Conservation (phyloP, 305 asterid genomes). For the Solanum chacoense region DNA sequence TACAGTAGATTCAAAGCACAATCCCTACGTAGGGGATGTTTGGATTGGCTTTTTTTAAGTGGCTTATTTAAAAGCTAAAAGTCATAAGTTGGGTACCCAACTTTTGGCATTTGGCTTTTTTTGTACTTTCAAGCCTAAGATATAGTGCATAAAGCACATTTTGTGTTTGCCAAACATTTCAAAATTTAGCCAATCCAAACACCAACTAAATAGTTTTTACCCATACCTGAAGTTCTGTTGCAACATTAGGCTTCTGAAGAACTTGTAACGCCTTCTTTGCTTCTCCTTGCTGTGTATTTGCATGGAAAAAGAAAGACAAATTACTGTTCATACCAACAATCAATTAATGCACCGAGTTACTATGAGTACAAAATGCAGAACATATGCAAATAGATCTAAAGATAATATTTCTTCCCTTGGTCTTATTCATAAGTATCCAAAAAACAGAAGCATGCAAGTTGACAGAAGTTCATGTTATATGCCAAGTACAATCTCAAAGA, state of each 20-base stretch:
- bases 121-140: not conserved
- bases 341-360: not conserved
- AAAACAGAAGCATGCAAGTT: not conserved
- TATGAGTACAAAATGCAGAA: not conserved
- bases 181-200: not conserved
- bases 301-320: conserved; percentile 6
- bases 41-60: not conserved
- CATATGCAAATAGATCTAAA: not conserved
- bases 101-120: not conserved
- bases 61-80: not conserved
- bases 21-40: not conserved
- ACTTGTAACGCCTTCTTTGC: conserved; percentile 92
- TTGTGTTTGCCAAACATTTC: not conserved
- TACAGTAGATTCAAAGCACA: not conserved
- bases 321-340: not conserved
- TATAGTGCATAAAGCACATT: not conserved
- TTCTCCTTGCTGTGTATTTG: conserved; percentile 67
- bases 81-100: not conserved
- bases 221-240: conserved; percentile 77
- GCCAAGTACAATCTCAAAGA: not conserved
- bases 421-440: not conserved
- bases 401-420: not conserved
- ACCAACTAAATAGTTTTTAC: not conserved
- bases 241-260: conserved; percentile 91
- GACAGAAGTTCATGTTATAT: not conserved